Base-by-base conservation (phyloP, 768 basidiomycete species). In the Collybia mongolica region DNA sequence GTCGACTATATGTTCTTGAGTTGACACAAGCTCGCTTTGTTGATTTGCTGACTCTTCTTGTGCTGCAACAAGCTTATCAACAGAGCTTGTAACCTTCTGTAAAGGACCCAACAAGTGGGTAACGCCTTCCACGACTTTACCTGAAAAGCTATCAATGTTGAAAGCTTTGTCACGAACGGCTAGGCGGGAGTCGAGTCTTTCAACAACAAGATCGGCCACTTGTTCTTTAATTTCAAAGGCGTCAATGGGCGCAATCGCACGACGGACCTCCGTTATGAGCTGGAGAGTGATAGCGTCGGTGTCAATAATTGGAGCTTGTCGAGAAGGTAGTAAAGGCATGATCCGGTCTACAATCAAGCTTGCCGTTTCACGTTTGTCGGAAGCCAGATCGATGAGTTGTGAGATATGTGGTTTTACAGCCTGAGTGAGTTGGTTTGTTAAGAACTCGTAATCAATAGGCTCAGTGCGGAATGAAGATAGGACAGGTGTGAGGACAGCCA, bases 321-420 rank as follows among this genome's bases (percentile, higher is more conserved):
- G 44, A 22, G 72, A 63, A 8, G 83, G 83, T 15, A 93, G 59
- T 48, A 89, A 62, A 8, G 91, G 91, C 5, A 83, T 50, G 35
- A 93, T 78, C 18, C 79, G 72, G 45, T 92, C 80, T 23, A 91
- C 81, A 51, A 93, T 93, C 37, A 93, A 78, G 6, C 79, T 76
- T 3, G 91, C 91, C 3, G 91, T 93, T 67, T 93, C 91, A 29
- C 88, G 80, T 64, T 93, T 93, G 64, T 93, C 91, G 0, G 88
- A 90, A 22, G 91, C 86, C 43, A 93, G 78, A 62, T 93, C 91
- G 54, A 93, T 93, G 52, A 93, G 82, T 57, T 93, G 90, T 1
- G 89, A 82, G 20, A 93, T 91, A 55, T 92, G 87, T 6, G 91
- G 91, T 59, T 93, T 92, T 60, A 93, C 91, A 0, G 91, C 88